A percentile compares a stretch with the other conserved stretches of the same genome.
Evolutionary conservation across 1,139 yeast species (phyloP).

Genomic region (Saccharomyces hybrid): DNA sequence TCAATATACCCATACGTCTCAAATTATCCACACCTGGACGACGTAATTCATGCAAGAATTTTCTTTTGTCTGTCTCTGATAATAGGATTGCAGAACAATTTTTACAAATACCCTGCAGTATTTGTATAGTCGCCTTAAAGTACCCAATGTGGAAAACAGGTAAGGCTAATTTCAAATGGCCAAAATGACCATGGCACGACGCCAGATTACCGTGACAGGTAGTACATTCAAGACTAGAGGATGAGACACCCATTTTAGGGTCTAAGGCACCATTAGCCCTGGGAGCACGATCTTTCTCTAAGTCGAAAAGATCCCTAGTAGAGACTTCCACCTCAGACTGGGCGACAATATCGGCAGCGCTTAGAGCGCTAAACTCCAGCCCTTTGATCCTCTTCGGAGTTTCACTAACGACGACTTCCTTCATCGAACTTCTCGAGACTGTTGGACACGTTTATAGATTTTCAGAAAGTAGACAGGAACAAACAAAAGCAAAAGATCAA

Average conservation of each 20-base stretch:
- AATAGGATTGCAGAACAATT: conserved; percentile 73
- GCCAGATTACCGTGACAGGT: conserved; percentile 92
- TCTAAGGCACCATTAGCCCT: conserved; percentile 84
- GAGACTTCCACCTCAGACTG: conserved; percentile 92
- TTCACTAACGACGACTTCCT: conserved; percentile 48
- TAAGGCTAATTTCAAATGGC: conserved; percentile 82
- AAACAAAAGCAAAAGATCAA: not conserved
- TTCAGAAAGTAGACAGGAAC: not conserved
- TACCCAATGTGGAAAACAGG: conserved; percentile 98
- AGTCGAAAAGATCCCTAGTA: conserved; percentile 84
- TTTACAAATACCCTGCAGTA: conserved; percentile 87
- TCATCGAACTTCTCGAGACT: conserved; percentile 17
- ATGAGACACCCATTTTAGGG: conserved; percentile 87
- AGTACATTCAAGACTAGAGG: conserved; percentile 72
- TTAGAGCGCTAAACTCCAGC: conserved; percentile 83
- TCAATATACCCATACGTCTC: conserved; percentile 82
- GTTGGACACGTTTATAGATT: not conserved
- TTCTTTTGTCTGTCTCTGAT: conserved; percentile 63
- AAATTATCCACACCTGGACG: conserved; percentile 86
- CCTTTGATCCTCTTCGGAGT: conserved; percentile 90
- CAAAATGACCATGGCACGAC: conserved; percentile 97
- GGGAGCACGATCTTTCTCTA: conserved; percentile 77
- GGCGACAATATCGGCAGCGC: conserved; percentile 83
- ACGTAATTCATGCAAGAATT: conserved; percentile 66
- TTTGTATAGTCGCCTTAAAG: conserved; percentile 83